A percentile compares a stretch with the other conserved stretches of the same genome.
These are phyloP conservation scores for Amoebophrya sp. DNA, from an alignment of 169 alveolate species.

Conservation along the genomic window DNA sequence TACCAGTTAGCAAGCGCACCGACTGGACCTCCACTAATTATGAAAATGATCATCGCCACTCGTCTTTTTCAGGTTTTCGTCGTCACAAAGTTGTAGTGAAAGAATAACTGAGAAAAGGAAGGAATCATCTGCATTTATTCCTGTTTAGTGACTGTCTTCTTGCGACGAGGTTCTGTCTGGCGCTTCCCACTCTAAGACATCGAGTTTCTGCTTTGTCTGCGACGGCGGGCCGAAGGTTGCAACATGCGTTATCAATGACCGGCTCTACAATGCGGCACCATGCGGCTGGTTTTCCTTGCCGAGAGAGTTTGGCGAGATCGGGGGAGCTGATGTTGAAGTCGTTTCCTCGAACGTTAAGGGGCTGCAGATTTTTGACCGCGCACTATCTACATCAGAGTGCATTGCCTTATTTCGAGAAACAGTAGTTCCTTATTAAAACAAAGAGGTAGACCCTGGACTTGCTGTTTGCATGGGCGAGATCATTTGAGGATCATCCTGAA, in stretches of 20 bases:
- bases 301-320: neutral
- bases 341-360: neutral
- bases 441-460: no score
- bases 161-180: neutral
- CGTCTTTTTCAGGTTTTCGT: neutral
- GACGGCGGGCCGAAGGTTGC: slow-evolving; percentile 24
- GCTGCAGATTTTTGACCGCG: neutral
- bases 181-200: neutral
- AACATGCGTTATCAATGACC: neutral
- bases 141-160: neutral
- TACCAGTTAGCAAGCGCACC: neutral
- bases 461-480: no score
- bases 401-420: neutral
- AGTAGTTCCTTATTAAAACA: no score
- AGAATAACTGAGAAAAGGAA: neutral
- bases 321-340: neutral
- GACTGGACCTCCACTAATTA: neutral
- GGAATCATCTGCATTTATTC: no score
- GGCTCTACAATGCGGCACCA: neutral
- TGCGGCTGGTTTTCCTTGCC: neutral
- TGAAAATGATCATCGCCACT: neutral
- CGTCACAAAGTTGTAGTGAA: neutral
- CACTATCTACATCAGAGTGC: neutral
- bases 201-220: neutral
- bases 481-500: no score